These are phyloP conservation scores for Gryganskiella cystojenkinii DNA, from an alignment of 192 early-diverging fungal genomes.

Conservation along the genomic window DNA sequence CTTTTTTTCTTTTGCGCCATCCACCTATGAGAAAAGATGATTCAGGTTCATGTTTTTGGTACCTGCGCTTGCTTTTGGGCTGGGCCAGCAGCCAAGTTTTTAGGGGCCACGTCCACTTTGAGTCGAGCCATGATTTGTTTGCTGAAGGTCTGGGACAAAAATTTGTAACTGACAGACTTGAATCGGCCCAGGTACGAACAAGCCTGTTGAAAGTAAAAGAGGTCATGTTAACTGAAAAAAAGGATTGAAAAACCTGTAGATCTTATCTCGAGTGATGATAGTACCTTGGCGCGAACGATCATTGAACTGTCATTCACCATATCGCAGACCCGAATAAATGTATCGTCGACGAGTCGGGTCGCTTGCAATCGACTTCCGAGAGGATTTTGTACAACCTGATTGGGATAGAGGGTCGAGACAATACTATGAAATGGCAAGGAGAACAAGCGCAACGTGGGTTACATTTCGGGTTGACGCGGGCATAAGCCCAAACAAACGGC, in stretches of 20 bases:
- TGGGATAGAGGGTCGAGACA: conserved; percentile 61
- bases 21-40: too few species aligned
- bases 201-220: conserved; percentile 56
- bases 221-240: too few species aligned
- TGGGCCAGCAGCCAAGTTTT: conserved; percentile 40
- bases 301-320: conserved; percentile 82
- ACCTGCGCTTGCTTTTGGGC: conserved; percentile 48
- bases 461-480: not conserved
- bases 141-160: conserved; percentile 79
- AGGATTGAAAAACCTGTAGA: too few species aligned
- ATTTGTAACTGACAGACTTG: conserved; percentile 64
- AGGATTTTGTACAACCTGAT: conserved; percentile 53
- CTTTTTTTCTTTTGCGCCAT: not conserved
- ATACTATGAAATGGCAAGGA: conserved; percentile 26
- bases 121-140: conserved; percentile 83
- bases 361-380: conserved; percentile 11
- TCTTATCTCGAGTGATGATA: too few species aligned
- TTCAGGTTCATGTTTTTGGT: conserved; percentile 3
- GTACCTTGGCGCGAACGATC: conserved; percentile 72
- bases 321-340: conserved; percentile 85
- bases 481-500: too few species aligned
- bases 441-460: not conserved
- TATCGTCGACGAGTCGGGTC: conserved; percentile 72
- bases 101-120: conserved; percentile 48
- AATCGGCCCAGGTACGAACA: conserved; percentile 76